Evolutionary conservation across 1,284 basidiomycete genomes (phyloP).

Genomic region (Ganoderma multipileum): DNA sequence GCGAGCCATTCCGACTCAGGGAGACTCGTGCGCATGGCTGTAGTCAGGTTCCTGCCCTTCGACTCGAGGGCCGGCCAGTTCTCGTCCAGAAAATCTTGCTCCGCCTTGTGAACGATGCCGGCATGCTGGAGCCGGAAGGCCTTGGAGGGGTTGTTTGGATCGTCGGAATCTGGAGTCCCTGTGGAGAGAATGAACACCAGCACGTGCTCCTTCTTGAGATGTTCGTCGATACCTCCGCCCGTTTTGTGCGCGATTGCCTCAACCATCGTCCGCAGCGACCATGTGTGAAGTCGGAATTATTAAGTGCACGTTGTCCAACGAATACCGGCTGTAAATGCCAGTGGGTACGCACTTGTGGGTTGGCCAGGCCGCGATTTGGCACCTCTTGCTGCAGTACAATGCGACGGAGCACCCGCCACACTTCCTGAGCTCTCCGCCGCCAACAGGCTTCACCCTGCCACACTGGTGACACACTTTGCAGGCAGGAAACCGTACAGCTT

Average conservation of each 20-base stretch:
- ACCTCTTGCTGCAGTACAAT: constrained; percentile 1
- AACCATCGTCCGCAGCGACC: not conserved
- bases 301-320: not conserved
- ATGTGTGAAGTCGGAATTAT: not conserved
- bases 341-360: not conserved
- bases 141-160: not conserved
- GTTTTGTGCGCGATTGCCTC: not conserved
- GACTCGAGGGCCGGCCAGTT: not conserved
- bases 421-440: not conserved
- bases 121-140: not conserved
- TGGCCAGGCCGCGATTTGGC: not conserved
- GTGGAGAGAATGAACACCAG: not conserved
- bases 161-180: not conserved
- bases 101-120: not conserved
- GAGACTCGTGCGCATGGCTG: not conserved
- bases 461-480: not conserved
- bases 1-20: not conserved
- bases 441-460: not conserved
- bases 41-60: not conserved
- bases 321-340: not conserved
- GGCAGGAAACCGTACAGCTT: not conserved
- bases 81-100: not conserved
- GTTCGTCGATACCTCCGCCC: not conserved
- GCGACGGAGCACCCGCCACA: not conserved
- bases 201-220: not conserved